A percentile compares a stretch with the other conserved stretches of the same genome.
phyloP scores from a whole-genome alignment of 139 green algal species.

The Klebsormidium nitens region DNA sequence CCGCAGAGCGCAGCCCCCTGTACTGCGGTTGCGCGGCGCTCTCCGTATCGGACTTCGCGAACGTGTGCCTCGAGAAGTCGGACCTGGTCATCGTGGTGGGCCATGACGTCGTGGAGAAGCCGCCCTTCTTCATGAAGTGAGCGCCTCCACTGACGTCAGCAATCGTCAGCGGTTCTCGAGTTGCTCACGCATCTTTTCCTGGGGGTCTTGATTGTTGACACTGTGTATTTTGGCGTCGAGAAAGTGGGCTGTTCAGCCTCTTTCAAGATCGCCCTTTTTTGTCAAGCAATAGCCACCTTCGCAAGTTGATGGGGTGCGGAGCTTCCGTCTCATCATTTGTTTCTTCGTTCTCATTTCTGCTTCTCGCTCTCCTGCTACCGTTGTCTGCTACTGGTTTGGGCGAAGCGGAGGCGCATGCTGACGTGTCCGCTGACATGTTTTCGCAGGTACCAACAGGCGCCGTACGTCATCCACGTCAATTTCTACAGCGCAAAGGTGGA shows the following conservation, averaged over 20 bases:
- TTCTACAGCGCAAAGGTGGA: conserved; percentile 44
- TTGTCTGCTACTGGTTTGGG: too few relatives aligned
- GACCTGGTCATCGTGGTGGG: conserved; percentile 44
- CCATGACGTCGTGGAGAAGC: conserved; percentile 51
- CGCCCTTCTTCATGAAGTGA: conserved; percentile 45
- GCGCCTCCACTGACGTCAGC: conserved; percentile 7
- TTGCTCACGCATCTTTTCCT: too few relatives aligned
- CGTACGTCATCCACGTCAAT: conserved; percentile 41
- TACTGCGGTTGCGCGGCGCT: conserved; percentile 41
- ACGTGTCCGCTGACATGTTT: neutral
- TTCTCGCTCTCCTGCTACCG: too few relatives aligned
- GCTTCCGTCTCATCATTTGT: too few relatives aligned
- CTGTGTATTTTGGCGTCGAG: too few relatives aligned
- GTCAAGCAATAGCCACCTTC: too few relatives aligned
- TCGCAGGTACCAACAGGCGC: conserved; percentile 8
- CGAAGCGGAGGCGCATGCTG: too few relatives aligned
- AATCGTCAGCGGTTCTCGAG: neutral
- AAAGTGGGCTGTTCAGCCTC: too few relatives aligned
- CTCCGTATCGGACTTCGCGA: conserved; percentile 36
- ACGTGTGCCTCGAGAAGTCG: conserved; percentile 32
- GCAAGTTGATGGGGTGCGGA: too few relatives aligned
- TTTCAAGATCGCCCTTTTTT: too few relatives aligned
- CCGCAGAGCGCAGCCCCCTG: conserved; percentile 25
- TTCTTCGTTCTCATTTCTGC: too few relatives aligned
- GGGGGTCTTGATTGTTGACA: too few relatives aligned